A percentile compares a stretch with the other conserved stretches of the same genome.
Evolutionary conservation across 768 basidiomycete species (phyloP).

Genomic region (Lentinus brumalis): DNA sequence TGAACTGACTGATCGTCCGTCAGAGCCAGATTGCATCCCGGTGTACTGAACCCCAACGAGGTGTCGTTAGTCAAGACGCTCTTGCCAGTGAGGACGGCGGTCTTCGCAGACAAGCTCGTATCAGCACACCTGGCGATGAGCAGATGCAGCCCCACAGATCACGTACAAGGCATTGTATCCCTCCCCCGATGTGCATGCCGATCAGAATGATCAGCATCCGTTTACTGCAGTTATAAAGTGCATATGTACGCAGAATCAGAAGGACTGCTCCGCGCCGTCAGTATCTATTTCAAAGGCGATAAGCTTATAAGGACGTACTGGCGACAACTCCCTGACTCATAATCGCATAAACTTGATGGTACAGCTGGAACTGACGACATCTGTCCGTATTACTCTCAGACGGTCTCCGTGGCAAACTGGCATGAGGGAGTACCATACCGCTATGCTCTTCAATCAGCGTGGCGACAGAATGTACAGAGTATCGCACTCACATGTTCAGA

Average conservation of each 20-base stretch:
- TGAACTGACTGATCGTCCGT: slow-evolving; percentile 10
- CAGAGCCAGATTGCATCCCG: slow-evolving; percentile 4
- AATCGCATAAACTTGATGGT: slow-evolving; percentile 10
- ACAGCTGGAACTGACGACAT: slow-evolving; percentile 10
- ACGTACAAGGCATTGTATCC: slow-evolving; percentile 8
- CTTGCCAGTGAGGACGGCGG: slow-evolving; percentile 9
- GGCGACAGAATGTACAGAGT: background rate
- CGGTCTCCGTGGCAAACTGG: background rate
- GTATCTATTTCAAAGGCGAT: background rate
- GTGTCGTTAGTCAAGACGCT: slow-evolving; percentile 3
- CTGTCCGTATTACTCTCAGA: background rate
- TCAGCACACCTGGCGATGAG: background rate
- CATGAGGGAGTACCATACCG: background rate
- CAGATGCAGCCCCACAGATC: background rate
- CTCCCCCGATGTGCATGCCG: slow-evolving; percentile 9
- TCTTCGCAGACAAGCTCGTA: background rate
- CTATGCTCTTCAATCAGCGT: no score
- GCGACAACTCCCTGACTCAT: slow-evolving; percentile 8
- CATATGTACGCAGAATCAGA: slow-evolving; percentile 27
- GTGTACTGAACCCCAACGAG: background rate
- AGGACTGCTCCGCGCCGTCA: slow-evolving; percentile 12
- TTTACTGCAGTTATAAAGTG: slow-evolving; percentile 24
- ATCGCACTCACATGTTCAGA: slow-evolving; percentile 6
- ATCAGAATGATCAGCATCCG: slow-evolving; percentile 14
- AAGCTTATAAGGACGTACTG: background rate